Evolutionary conservation across 192 early-diverging fungal species (phyloP).

Genomic region (Radiomyces spectabilis): DNA sequence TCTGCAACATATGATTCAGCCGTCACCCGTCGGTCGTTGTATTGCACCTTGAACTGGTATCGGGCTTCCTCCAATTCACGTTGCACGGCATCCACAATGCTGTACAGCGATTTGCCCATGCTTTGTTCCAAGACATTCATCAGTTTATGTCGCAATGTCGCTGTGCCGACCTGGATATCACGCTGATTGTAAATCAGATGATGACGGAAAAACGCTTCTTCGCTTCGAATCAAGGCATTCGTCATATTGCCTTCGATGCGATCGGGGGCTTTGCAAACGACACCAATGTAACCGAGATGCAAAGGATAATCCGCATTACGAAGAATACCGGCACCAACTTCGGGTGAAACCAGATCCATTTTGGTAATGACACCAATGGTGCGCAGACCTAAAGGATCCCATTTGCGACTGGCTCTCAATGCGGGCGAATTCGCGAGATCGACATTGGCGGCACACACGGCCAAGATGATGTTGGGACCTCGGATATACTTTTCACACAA

Average conservation of each 20-base stretch:
- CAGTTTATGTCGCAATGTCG: constrained; percentile 76
- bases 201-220: constrained; percentile 50
- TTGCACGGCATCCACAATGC: constrained; percentile 90
- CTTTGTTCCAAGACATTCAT: constrained; percentile 88
- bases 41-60: constrained; percentile 98
- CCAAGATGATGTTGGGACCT: constrained; percentile 78
- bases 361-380: constrained; percentile 86
- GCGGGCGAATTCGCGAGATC: constrained; percentile 85
- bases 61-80: constrained; percentile 88
- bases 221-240: constrained; percentile 40
- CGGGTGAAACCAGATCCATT: constrained; percentile 82
- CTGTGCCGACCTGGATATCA: constrained; percentile 75
- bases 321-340: constrained; percentile 69
- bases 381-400: constrained; percentile 69
- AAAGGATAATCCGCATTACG: constrained; percentile 90
- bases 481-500: constrained; percentile 78
- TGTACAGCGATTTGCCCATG: constrained; percentile 78
- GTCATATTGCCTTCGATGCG: constrained; percentile 36
- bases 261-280: constrained; percentile 72
- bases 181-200: constrained; percentile 50
- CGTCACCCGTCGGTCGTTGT: constrained; percentile 92
- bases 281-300: constrained; percentile 92
- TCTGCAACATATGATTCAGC: constrained; percentile 96
- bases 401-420: constrained; percentile 66
- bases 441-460: constrained; percentile 79